These are phyloP conservation scores for Cantharellus anzutake DNA, from an alignment of 768 basidiomycete genomes.

Conservation along the genomic window DNA sequence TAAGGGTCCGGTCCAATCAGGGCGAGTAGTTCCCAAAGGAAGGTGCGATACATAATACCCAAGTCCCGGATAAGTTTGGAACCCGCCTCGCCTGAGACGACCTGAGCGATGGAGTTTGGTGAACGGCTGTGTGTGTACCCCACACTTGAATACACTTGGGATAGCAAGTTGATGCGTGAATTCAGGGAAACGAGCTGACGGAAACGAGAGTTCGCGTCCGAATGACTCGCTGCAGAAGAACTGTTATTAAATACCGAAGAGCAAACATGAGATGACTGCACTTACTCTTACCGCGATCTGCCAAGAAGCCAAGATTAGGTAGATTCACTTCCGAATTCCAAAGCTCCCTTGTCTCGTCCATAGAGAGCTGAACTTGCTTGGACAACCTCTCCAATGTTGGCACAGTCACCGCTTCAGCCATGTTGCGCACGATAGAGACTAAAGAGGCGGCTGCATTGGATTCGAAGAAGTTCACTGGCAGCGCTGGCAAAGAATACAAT, in stretches of 20 bases:
- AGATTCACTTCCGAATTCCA: conserved; percentile 42
- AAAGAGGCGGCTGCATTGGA: conserved; percentile 74
- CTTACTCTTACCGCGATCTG: no score
- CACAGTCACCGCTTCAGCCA: conserved; percentile 69
- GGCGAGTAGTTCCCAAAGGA: conserved; percentile 73
- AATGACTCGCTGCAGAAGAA: conserved; percentile 1
- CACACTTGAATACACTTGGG: conserved; percentile 71
- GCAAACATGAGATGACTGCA: no score
- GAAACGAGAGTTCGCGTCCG: conserved; percentile 41
- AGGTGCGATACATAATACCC: conserved; percentile 62
- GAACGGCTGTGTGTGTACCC: conserved; percentile 67
- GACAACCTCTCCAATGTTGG: conserved; percentile 56
- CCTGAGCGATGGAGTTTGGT: conserved; percentile 54
- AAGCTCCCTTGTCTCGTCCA: conserved; percentile 49
- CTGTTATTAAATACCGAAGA: no score
- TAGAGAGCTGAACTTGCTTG: conserved; percentile 45
- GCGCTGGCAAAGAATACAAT: conserved; percentile 64
- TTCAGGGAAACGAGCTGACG: conserved; percentile 55
- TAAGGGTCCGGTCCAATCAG: conserved; percentile 40
- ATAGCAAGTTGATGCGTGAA: conserved; percentile 62
- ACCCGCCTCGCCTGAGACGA: conserved; percentile 43
- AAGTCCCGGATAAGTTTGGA: conserved; percentile 49
- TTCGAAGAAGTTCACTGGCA: conserved; percentile 77
- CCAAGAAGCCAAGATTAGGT: no score
- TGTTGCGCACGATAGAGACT: conserved; percentile 71